These are phyloP conservation scores for Cyamopsis tetragonoloba DNA, from an alignment of 306 rosid genomes.

Conservation along the genomic window DNA sequence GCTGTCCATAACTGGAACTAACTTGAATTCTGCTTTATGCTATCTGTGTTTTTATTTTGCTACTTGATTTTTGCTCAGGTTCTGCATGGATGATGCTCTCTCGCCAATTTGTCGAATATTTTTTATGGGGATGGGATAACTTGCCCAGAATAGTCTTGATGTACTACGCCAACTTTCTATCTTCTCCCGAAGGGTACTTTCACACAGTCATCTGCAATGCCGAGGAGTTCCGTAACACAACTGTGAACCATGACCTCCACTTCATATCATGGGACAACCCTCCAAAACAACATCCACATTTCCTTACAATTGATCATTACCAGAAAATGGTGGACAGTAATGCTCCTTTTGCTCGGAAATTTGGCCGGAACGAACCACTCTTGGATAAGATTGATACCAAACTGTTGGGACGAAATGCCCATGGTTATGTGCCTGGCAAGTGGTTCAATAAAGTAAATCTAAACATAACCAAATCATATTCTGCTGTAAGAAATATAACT, in stretches of 20 bases:
- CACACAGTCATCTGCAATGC: constrained; percentile 59
- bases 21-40: constrained; percentile 11
- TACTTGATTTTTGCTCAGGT: constrained; percentile 35
- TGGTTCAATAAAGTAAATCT: constrained; percentile 34
- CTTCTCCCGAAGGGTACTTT: constrained; percentile 56
- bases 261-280: constrained; percentile 59
- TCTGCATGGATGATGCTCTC: constrained; percentile 63
- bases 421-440: constrained; percentile 41
- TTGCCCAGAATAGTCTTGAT: constrained; percentile 49
- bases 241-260: constrained; percentile 53
- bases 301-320: constrained; percentile 35
- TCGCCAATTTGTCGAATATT: constrained; percentile 43
- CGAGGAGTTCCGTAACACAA: constrained; percentile 48
- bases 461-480: constrained; percentile 20
- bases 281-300: constrained; percentile 52
- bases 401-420: constrained; percentile 35
- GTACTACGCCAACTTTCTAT: constrained; percentile 52
- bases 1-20: not conserved
- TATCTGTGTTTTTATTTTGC: constrained; percentile 1
- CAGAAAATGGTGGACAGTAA: constrained; percentile 43
- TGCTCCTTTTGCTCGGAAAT: constrained; percentile 47
- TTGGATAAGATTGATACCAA: constrained; percentile 45
- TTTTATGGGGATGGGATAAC: constrained; percentile 61
- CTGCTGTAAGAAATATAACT: constrained; percentile 34
- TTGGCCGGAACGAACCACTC: constrained; percentile 40